phyloP scores from a whole-genome alignment of 768 basidiomycete species.

The Tricholoma furcatifolium region DNA sequence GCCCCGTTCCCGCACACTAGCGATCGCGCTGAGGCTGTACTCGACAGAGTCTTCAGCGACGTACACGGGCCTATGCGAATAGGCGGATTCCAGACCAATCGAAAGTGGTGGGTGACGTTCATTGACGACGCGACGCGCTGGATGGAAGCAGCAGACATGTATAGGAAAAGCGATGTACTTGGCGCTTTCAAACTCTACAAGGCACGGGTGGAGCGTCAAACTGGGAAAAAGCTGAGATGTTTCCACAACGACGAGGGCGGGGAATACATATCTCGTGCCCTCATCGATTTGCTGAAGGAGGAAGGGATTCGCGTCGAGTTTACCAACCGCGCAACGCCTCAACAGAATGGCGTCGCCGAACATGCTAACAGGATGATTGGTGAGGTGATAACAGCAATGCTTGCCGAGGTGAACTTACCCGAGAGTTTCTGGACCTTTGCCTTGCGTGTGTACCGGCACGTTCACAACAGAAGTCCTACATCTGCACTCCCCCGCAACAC shows the following conservation, averaged over 20 bases:
- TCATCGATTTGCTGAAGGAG: slow-evolving; percentile 18
- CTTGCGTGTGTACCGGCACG: too few species aligned
- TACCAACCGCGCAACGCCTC: too few species aligned
- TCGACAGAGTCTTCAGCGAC: neutral
- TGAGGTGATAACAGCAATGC: neutral
- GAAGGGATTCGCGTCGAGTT: too few species aligned
- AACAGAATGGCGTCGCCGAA: too few species aligned
- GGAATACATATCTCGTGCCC: slow-evolving; percentile 23
- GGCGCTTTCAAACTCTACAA: too few species aligned
- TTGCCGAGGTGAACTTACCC: too few species aligned
- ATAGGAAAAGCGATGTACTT: slow-evolving; percentile 20
- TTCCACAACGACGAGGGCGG: too few species aligned
- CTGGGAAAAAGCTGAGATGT: too few species aligned
- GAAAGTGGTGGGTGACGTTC: neutral
- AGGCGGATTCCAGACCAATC: neutral
- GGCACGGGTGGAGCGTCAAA: too few species aligned
- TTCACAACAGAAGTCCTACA: too few species aligned
- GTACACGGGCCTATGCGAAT: too few species aligned
- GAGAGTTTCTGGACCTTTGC: neutral
- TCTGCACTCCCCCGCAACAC: too few species aligned
- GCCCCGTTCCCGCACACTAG: neutral
- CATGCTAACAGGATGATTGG: neutral
- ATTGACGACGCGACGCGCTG: neutral
- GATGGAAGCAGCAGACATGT: neutral
- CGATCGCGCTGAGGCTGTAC: neutral